Evolutionary conservation across 257 asterid species (phyloP).

Genomic region (Linaria vulgaris): DNA sequence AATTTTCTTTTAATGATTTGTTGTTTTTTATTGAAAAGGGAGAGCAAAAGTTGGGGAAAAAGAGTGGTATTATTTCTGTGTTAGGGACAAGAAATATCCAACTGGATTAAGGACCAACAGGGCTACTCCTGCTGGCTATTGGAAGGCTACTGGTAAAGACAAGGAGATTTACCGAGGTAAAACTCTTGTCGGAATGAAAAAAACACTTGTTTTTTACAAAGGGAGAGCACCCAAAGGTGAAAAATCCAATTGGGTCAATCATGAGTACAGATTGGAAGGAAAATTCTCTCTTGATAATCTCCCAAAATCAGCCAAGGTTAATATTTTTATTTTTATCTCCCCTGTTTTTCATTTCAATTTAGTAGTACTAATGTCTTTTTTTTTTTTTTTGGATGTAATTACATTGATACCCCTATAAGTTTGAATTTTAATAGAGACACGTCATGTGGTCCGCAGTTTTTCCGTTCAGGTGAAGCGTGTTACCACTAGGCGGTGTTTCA

Average conservation of each 20-base stretch:
- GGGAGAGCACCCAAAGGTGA: conserved; percentile 89
- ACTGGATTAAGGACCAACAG: conserved; percentile 80
- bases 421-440: not conserved
- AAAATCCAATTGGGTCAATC: conserved; percentile 85
- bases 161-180: conserved; percentile 64
- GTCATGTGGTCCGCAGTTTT: not conserved
- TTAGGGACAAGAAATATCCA: conserved; percentile 75
- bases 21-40: conserved; percentile 42
- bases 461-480: no score
- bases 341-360: conserved; percentile 2
- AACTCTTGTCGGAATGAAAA: conserved; percentile 77
- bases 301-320: conserved; percentile 51
- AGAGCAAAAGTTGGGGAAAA: conserved; percentile 74
- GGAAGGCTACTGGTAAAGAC: conserved; percentile 95
- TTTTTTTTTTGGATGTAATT: not conserved
- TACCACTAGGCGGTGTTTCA: no score
- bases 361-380: not conserved
- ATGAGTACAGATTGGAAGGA: conserved; percentile 75
- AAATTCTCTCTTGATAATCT: conserved; percentile 33
- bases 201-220: conserved; percentile 72
- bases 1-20: not conserved
- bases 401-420: not conserved
- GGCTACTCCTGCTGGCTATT: conserved; percentile 78
- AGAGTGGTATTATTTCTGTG: conserved; percentile 87
- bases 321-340: not conserved